phyloP scores from a whole-genome alignment of 1,139 yeast genomes.

The Wickerhamomyces sp. region DNA sequence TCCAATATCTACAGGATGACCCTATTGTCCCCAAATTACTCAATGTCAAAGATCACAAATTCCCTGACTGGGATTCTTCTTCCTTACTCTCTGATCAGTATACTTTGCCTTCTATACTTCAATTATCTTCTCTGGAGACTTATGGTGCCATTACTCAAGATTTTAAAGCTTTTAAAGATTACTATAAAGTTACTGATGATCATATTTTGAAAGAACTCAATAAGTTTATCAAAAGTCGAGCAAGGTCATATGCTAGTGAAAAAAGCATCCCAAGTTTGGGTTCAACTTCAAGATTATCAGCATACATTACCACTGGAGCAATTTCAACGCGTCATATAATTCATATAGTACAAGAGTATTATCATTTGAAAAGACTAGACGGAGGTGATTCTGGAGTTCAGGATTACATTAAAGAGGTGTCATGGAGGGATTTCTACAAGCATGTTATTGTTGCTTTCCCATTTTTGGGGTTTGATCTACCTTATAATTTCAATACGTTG shows the following conservation, averaged over 20 bases:
- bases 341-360: constrained; percentile 25
- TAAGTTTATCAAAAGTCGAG: constrained; percentile 8
- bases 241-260: constrained; percentile 28
- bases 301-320: constrained; percentile 43
- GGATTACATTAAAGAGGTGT: constrained; percentile 47
- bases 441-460: constrained; percentile 48
- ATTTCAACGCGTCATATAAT: constrained; percentile 39
- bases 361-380: constrained; percentile 26
- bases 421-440: constrained; percentile 55
- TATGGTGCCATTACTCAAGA: constrained; percentile 5
- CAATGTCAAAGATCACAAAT: constrained; percentile 2
- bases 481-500: constrained; percentile 39
- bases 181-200: neutral
- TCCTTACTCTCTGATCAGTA: constrained; percentile 6
- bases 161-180: constrained; percentile 6
- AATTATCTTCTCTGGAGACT: constrained; percentile 6
- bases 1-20: constrained; percentile 24
- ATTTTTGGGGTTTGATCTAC: constrained; percentile 43
- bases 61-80: constrained; percentile 8
- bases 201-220: constrained; percentile 10
- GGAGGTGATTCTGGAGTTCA: constrained; percentile 29
- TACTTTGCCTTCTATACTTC: constrained; percentile 8
- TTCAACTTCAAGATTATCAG: constrained; percentile 40
- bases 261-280: constrained; percentile 25
- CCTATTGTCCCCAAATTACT: constrained; percentile 5